These are phyloP conservation scores for Colletotrichum higginsianum DNA, from an alignment of 2,329 filamentous ascomycete genomes.

Conservation along the genomic window DNA sequence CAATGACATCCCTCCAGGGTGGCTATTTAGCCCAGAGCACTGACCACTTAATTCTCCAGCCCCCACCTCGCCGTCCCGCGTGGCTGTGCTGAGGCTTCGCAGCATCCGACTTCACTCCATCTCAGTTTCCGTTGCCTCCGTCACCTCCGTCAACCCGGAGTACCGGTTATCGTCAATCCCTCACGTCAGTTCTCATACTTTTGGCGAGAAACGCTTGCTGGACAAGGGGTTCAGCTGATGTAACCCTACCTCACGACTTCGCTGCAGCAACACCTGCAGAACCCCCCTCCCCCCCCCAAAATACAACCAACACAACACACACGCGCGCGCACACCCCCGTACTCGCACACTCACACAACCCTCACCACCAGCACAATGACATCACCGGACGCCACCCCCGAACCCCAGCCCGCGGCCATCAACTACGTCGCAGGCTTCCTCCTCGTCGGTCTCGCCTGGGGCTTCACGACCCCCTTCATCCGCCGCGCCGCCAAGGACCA, in stretches of 20 bases:
- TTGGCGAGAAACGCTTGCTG: neutral
- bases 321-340: neutral
- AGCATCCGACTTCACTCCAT: conserved; percentile 37
- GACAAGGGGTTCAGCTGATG: conserved; percentile 12
- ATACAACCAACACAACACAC: neutral
- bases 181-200: conserved; percentile 15
- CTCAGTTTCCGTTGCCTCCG: neutral
- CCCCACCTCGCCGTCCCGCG: conserved; percentile 26
- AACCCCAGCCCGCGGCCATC: conserved; percentile 69
- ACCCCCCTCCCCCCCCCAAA: neutral
- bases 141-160: conserved; percentile 1
- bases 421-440: conserved; percentile 93
- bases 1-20: conserved; percentile 6
- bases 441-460: conserved; percentile 93
- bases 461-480: conserved; percentile 93
- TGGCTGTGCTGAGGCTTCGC: conserved; percentile 29
- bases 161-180: conserved; percentile 1
- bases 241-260: conserved; percentile 1
- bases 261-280: conserved; percentile 18
- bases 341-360: neutral
- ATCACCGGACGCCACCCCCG: conserved; percentile 25
- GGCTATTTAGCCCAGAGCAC: conserved; percentile 6
- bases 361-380: conserved; percentile 23
- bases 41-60: no score
- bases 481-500: conserved; percentile 85